These are phyloP conservation scores for Thalassiosira profunda DNA, from an alignment of 108 stramenopile genomes.

Conservation along the genomic window DNA sequence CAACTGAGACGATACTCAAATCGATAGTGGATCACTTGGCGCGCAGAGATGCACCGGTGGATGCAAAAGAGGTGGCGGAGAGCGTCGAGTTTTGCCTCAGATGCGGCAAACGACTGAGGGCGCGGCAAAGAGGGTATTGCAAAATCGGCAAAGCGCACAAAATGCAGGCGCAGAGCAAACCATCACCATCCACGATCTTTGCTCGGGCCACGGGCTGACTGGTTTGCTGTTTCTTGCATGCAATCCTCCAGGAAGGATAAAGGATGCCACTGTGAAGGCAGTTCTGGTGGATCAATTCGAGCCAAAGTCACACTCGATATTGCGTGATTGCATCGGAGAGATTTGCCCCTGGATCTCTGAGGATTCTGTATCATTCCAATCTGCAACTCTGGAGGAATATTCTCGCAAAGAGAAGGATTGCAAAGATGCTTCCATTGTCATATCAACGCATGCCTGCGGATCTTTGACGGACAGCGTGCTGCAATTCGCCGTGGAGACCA, in stretches of 20 bases:
- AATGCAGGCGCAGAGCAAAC: not conserved
- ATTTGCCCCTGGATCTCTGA: conserved; percentile 55
- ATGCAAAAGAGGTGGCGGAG: conserved; percentile 60
- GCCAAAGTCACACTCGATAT: conserved; percentile 46
- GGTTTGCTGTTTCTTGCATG: conserved; percentile 64
- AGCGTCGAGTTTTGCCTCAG: conserved; percentile 59
- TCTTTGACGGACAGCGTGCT: conserved; percentile 50
- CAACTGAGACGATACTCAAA: conserved; percentile 49
- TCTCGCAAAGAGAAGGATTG: not conserved
- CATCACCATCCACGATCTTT: conserved; percentile 49
- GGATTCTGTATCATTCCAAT: conserved; percentile 16
- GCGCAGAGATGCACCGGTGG: conserved; percentile 55
- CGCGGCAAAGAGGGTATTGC: conserved; percentile 31
- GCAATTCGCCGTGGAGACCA: conserved; percentile 12
- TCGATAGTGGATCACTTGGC: conserved; percentile 55
- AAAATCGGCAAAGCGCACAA: not conserved
- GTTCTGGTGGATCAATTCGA: conserved; percentile 46
- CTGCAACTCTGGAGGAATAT: conserved; percentile 32
- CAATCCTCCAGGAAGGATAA: conserved; percentile 46
- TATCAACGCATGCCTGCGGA: conserved; percentile 57
- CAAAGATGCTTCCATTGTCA: conserved; percentile 30
- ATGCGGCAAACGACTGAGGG: conserved; percentile 49
- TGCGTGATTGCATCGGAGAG: conserved; percentile 48
- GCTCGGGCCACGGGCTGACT: conserved; percentile 59
- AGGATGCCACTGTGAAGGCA: not conserved